Base-by-base conservation (phyloP, 2,329 filamentous ascomycete genomes). In the Phyllosticta capitalensis region DNA sequence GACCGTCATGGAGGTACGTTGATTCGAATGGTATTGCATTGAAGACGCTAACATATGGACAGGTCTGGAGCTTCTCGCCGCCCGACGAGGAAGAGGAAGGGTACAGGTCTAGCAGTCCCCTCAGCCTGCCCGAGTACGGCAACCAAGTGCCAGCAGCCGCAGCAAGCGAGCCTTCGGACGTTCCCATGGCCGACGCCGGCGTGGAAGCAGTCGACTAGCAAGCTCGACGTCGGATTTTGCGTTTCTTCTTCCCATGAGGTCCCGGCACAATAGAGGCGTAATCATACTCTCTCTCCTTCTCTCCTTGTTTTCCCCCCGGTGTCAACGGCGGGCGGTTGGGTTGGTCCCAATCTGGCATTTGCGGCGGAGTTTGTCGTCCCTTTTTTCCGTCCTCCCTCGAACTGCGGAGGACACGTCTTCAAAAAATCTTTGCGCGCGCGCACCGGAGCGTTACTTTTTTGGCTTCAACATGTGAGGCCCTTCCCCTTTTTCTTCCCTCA, bases 1-100 rank as follows among this genome's bases (percentile, higher is more conserved):
- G 63, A 97, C 95, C 0, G 88, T 97, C 63, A 99, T 99, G 94
- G 94, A 99, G 86, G 92, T 95, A 76, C 77, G 86, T 72, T 54
- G 26, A 26, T 9, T 6, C 52, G 14, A 45, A 45, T 60, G 14
- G n/a, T 30, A 14, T 62, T 49, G 52, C 52, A 52, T 14, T 62
- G 55, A 17, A 57, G 38, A 57, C 33, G 14, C 52, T 19, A 19
- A 58, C 28, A 45, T 5, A 26, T 56, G 58, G 14, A 54, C 26
- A 95, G 90, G 90, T 96, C 3, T 96, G 91, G 90, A 92, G 89
- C 9, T 96, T 96, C 71, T 91, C 92, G 3, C 92, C 92, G 14
- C 90, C 90, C 0, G 87, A 90, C 61, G 88, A 90, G 9, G 73
- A 73, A 20, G 67, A 65, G 22, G 71, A 72, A 21, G 67, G 69